These are phyloP conservation scores for Mycogone perniciosa DNA, from an alignment of 2,329 filamentous ascomycete species.

Conservation along the genomic window DNA sequence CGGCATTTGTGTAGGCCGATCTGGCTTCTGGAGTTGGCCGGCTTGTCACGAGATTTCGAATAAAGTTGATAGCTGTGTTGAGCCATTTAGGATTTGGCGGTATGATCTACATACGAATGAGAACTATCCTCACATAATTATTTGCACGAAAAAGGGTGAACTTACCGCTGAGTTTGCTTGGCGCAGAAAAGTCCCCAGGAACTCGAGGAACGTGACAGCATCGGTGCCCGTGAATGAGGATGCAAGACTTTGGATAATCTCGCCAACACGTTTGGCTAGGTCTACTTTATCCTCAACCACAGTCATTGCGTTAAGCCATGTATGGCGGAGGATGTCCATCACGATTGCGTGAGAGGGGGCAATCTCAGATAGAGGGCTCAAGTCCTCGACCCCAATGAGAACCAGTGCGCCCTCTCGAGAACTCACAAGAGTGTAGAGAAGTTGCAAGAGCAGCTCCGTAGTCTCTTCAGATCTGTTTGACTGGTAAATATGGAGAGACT, in stretches of 20 bases:
- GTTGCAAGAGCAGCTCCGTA: conserved; percentile 47
- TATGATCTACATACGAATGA: conserved; percentile 35
- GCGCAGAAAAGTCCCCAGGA: conserved; percentile 47
- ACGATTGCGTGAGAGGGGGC: conserved; percentile 47
- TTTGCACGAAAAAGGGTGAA: conserved; percentile 1
- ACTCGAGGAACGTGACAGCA: conserved; percentile 52
- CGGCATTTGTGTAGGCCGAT: conserved; percentile 52
- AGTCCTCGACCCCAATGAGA: conserved; percentile 44
- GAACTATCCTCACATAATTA: background rate
- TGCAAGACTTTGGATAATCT: conserved; percentile 41
- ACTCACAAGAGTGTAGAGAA: conserved; percentile 50
- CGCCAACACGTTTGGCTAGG: conserved; percentile 38
- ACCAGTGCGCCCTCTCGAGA: conserved; percentile 42
- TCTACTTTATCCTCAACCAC: conserved; percentile 22
- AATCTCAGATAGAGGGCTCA: conserved; percentile 50
- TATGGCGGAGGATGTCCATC: conserved; percentile 49
- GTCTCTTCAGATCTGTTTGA: conserved; percentile 44
- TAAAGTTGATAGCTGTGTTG: conserved; percentile 36
- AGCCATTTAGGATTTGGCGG: conserved; percentile 51
- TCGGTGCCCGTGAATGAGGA: conserved; percentile 53
- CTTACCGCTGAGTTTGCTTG: conserved; percentile 43
- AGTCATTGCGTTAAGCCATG: conserved; percentile 48
- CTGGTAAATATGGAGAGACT: background rate
- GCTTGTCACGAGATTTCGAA: conserved; percentile 48
- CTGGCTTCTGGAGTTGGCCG: conserved; percentile 50